Evolutionary conservation across 352 stramenopile species (phyloP).

Genomic region (Thalassiosira sp.): DNA sequence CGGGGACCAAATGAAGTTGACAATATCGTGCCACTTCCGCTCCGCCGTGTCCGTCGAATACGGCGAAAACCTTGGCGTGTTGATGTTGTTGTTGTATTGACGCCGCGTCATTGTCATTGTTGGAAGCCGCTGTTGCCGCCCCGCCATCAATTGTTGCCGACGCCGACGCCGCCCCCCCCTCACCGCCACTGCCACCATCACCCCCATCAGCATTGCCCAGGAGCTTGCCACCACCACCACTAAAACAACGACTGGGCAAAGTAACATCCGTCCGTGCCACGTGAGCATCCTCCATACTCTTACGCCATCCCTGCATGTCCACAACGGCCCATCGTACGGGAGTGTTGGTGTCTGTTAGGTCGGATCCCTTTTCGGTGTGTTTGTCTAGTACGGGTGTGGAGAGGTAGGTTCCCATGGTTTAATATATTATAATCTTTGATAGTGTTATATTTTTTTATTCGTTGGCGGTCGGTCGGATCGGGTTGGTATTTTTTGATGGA

Average conservation of each 20-base stretch:
- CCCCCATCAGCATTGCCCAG: not conserved
- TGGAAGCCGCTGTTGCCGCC: not conserved
- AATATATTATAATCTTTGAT: too few relatives aligned
- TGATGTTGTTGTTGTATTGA: too few relatives aligned
- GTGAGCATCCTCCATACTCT: conserved; percentile 84
- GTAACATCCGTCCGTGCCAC: conserved; percentile 63
- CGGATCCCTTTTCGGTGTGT: conserved; percentile 61
- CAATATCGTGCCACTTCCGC: conserved; percentile 77
- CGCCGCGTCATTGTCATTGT: conserved; percentile 7
- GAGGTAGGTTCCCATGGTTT: conserved; percentile 80
- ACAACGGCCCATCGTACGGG: conserved; percentile 73
- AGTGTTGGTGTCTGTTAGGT: conserved; percentile 35
- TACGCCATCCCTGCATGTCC: conserved; percentile 85
- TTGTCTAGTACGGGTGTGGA: conserved; percentile 79
- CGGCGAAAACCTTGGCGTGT: conserved; percentile 80
- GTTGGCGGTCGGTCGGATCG: not conserved
- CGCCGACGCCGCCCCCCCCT: not conserved
- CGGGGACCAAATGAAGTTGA: conserved; percentile 73
- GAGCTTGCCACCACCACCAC: conserved; percentile 3
- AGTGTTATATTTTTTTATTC: too few relatives aligned
- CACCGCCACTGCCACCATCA: not conserved
- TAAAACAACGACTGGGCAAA: not conserved
- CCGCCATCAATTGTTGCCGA: not conserved
- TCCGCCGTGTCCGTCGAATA: conserved; percentile 85
- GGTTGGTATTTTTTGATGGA: too few relatives aligned